phyloP scores from a whole-genome alignment of 176 grass and related monocot genomes.

The Juncus inflexus region DNA sequence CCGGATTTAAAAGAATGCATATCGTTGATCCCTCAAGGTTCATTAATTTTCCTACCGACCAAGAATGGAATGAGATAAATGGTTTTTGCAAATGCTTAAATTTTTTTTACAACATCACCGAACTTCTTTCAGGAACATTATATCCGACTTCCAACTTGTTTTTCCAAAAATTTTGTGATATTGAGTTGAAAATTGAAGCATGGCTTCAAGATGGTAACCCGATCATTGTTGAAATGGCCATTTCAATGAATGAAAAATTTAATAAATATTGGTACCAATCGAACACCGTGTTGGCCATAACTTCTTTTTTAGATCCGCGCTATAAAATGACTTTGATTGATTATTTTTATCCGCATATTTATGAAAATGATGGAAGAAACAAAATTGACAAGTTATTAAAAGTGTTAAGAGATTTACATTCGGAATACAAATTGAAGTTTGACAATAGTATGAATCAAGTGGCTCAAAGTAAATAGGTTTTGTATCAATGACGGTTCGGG shows the following conservation, averaged over 20 bases:
- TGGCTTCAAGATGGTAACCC: no score
- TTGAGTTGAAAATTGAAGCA: no score
- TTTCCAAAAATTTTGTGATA: background rate
- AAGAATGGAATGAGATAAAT: background rate
- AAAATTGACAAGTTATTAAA: background rate
- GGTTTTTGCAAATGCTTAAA: background rate
- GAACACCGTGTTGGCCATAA: constrained; percentile 4
- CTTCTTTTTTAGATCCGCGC: constrained; percentile 11
- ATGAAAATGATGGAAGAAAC: background rate
- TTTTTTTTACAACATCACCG: no score
- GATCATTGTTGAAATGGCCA: no score
- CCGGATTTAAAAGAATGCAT: background rate
- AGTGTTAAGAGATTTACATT: background rate
- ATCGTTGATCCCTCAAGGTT: background rate
- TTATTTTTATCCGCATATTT: background rate
- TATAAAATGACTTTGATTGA: constrained; percentile 1
- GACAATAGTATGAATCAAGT: no score
- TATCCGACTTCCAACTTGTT: background rate
- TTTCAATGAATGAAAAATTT: no score
- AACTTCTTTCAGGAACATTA: background rate
- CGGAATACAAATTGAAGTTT: constrained; percentile 5
- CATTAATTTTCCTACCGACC: background rate
- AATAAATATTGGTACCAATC: background rate
- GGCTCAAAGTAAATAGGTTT: background rate
- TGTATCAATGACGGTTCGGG: background rate